A percentile compares a stretch with the other conserved stretches of the same genome.
phyloP scores from a whole-genome alignment of 208 protist genomes.

The Leptomonas seymouri region DNA sequence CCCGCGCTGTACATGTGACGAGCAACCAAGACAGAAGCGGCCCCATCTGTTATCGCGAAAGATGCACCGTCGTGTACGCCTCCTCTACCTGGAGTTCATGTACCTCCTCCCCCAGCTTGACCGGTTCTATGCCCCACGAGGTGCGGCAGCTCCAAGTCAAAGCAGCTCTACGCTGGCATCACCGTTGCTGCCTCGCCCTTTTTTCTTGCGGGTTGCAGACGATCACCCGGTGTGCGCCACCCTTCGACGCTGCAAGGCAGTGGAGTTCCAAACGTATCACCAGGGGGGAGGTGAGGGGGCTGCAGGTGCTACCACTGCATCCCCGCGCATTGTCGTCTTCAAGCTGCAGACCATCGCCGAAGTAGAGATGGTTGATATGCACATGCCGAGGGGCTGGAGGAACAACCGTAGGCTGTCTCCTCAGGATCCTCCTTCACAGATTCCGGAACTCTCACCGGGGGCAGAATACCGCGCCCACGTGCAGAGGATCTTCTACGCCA shows the following conservation, averaged over 20 bases:
- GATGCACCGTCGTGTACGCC: slow-evolving; percentile 47
- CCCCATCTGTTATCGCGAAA: too few species aligned
- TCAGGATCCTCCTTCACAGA: not conserved
- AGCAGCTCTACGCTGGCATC: not conserved
- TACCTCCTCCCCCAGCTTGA: slow-evolving; percentile 47
- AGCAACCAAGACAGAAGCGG: not conserved
- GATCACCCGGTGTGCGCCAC: slow-evolving; percentile 12
- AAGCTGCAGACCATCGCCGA: slow-evolving; percentile 4
- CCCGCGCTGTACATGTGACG: too few species aligned
- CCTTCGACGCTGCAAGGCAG: not conserved
- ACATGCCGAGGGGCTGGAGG: slow-evolving; percentile 36
- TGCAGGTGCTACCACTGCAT: too few species aligned
- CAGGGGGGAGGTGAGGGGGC: not conserved
- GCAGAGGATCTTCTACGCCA: slow-evolving; percentile 56
- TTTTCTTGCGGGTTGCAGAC: slow-evolving; percentile 17
- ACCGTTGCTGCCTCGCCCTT: not conserved
- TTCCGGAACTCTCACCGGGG: not conserved
- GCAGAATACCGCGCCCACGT: slow-evolving; percentile 51
- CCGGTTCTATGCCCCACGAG: slow-evolving; percentile 21
- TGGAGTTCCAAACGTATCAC: slow-evolving; percentile 6
- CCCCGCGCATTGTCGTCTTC: slow-evolving; percentile 6
- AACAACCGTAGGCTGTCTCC: slow-evolving; percentile 11
- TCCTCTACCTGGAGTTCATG: slow-evolving; percentile 78
- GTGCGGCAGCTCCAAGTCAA: not conserved
- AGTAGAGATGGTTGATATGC: slow-evolving; percentile 12